Conservation (phyloP, 306 rosid genomes). For the Nissolia schottii region DNA sequence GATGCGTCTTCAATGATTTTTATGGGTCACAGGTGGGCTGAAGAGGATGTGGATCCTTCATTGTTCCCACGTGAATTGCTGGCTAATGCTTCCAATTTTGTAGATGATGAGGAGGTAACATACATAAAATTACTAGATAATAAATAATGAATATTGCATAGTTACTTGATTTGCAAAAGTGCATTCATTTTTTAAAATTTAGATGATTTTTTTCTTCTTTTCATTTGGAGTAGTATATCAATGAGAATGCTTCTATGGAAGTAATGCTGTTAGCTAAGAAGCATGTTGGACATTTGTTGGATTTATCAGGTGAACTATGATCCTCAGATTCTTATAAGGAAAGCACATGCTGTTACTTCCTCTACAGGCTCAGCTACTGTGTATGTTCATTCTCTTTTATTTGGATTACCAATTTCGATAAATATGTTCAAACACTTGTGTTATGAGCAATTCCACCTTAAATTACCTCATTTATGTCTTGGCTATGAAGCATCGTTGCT, state of each 20-base stretch:
- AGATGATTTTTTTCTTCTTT: background rate
- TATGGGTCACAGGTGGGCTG: conserved; percentile 72
- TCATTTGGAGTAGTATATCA: background rate
- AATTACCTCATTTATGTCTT: conserved; percentile 11
- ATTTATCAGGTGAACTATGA: conserved; percentile 66
- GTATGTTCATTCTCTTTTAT: conserved; percentile 42
- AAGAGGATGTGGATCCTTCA: conserved; percentile 84
- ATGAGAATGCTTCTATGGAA: conserved; percentile 1
- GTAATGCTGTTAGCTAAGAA: conserved; percentile 19
- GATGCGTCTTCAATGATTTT: background rate
- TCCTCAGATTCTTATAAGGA: conserved; percentile 73
- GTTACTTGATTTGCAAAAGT: background rate
- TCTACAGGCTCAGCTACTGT: conserved; percentile 90
- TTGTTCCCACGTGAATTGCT: conserved; percentile 76
- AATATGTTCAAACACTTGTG: background rate
- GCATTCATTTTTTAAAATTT: background rate
- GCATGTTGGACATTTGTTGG: conserved; percentile 5
- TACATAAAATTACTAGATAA: background rate
- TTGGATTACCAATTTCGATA: background rate
- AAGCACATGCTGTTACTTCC: conserved; percentile 89
- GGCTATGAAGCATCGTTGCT: conserved; percentile 58
- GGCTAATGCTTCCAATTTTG: conserved; percentile 57
- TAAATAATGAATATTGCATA: background rate
- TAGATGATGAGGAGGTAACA: conserved; percentile 66
- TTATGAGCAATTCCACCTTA: background rate